These are phyloP conservation scores for Skeletonema potamos DNA, from an alignment of 108 stramenopile genomes.

Conservation along the genomic window DNA sequence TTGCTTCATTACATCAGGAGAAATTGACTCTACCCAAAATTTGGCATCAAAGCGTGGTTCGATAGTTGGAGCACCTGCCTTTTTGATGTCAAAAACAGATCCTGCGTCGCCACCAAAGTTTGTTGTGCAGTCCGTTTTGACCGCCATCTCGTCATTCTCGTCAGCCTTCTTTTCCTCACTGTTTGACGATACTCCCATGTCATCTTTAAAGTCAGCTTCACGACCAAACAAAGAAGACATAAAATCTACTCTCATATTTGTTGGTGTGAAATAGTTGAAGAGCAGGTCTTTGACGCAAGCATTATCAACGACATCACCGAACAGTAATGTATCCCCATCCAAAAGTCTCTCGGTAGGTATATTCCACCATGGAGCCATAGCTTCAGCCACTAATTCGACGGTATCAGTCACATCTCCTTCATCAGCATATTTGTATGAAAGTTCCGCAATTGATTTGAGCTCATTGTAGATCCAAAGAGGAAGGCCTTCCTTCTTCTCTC, in stretches of 20 bases:
- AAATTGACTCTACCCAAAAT: conserved; percentile 53
- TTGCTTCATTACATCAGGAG: conserved; percentile 31
- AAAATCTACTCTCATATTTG: conserved; percentile 74
- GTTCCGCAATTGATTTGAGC: conserved; percentile 64
- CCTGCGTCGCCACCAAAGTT: conserved; percentile 10
- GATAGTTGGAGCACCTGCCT: conserved; percentile 25
- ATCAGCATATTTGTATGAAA: conserved; percentile 71
- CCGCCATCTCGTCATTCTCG: conserved; percentile 15
- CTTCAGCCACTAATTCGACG: conserved; percentile 76
- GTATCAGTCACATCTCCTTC: conserved; percentile 75
- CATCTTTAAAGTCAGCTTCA: conserved; percentile 56
- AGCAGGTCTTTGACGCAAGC: conserved; percentile 39
- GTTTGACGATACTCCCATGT: background rate
- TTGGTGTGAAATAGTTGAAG: conserved; percentile 64
- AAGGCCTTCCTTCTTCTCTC: conserved; percentile 45
- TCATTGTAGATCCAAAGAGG: conserved; percentile 83
- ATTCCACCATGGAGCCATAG: conserved; percentile 62
- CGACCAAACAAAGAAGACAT: conserved; percentile 72
- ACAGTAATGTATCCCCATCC: conserved; percentile 71
- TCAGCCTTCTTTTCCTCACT: conserved; percentile 29
- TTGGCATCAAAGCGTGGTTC: conserved; percentile 69
- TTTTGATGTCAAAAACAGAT: conserved; percentile 4
- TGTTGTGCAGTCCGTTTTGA: background rate
- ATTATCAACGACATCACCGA: conserved; percentile 64
- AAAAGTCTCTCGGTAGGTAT: conserved; percentile 72